Evolutionary conservation across 257 asterid species (phyloP).

Genomic region (Solanum corneliomulleri): DNA sequence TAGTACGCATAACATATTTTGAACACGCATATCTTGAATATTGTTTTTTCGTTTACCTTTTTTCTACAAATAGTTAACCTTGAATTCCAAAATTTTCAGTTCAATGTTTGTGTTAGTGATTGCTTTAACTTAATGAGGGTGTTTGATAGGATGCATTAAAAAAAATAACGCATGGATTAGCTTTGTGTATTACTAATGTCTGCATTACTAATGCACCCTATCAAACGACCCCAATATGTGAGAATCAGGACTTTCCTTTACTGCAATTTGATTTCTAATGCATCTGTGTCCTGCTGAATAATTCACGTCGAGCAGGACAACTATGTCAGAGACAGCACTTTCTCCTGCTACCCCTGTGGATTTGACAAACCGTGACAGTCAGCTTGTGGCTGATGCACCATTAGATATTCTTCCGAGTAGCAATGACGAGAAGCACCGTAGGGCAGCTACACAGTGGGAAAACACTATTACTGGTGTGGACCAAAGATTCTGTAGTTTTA

Average conservation of each 20-base stretch:
- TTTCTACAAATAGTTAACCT: not conserved
- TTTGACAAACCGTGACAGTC: slow-evolving; percentile 45
- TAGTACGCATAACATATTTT: not conserved
- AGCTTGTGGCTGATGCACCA: slow-evolving; percentile 40
- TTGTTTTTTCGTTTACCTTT: not conserved
- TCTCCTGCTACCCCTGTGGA: slow-evolving; percentile 55
- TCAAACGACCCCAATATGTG: not conserved
- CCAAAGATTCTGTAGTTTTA: slow-evolving; percentile 87
- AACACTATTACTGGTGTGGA: slow-evolving; percentile 93
- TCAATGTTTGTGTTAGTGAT: not conserved
- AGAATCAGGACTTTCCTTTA: not conserved
- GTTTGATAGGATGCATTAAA: not conserved
- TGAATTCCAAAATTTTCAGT: not conserved
- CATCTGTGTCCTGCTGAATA: not conserved
- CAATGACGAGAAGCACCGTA: slow-evolving; percentile 60
- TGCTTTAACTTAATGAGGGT: not conserved
- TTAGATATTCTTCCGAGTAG: slow-evolving; percentile 19
- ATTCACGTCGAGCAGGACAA: slow-evolving; percentile 79
- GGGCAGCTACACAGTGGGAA: slow-evolving; percentile 94
- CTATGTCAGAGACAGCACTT: slow-evolving; percentile 50
- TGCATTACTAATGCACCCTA: not conserved
- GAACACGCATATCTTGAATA: not conserved
- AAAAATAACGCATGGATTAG: not conserved
- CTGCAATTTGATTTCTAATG: not conserved
- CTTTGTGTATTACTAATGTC: not conserved